Percentiles rank a stretch among this genome's conserved stretches.
phyloP scores from a whole-genome alignment of 2,329 filamentous ascomycete species.

The Microsporum canis region DNA sequence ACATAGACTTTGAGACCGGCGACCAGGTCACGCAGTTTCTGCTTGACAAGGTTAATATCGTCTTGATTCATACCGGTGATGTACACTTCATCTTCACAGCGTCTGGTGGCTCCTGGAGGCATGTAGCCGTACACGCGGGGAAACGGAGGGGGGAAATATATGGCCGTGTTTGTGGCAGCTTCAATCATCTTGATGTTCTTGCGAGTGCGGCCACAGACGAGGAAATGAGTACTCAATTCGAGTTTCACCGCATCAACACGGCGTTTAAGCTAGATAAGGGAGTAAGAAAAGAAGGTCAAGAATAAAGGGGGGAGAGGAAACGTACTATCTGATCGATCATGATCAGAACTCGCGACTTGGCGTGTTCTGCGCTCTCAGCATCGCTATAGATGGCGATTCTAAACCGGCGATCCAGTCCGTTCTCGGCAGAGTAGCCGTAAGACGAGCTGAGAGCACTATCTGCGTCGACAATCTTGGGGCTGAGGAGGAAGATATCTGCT shows the following conservation, averaged over 20 bases:
- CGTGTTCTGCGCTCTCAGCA: conserved; percentile 88
- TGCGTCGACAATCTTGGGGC: conserved; percentile 71
- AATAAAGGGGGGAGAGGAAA: conserved; percentile 13
- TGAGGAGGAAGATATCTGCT: conserved; percentile 91
- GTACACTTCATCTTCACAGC: conserved; percentile 82
- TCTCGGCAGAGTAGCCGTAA: conserved; percentile 64
- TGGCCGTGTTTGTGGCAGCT: conserved; percentile 86
- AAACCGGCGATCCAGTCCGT: conserved; percentile 75
- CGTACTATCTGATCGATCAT: conserved; percentile 90
- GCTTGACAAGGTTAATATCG: conserved; percentile 77
- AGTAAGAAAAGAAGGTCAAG: neutral
- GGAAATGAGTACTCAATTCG: conserved; percentile 76
- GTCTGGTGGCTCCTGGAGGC: conserved; percentile 65
- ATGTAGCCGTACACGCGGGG: conserved; percentile 84
- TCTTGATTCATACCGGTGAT: conserved; percentile 84
- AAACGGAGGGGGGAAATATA: conserved; percentile 95
- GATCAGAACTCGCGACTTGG: conserved; percentile 89
- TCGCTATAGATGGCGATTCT: conserved; percentile 92
- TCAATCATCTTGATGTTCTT: conserved; percentile 99
- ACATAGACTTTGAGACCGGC: conserved; percentile 70
- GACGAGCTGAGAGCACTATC: conserved; percentile 65
- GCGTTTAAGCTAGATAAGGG: conserved; percentile 37
- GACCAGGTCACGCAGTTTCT: conserved; percentile 78
- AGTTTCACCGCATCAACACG: conserved; percentile 67
- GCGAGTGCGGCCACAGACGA: conserved; percentile 83